Conservation (phyloP, 176 grass and related monocot genomes). For the Oryza glumipatula region DNA sequence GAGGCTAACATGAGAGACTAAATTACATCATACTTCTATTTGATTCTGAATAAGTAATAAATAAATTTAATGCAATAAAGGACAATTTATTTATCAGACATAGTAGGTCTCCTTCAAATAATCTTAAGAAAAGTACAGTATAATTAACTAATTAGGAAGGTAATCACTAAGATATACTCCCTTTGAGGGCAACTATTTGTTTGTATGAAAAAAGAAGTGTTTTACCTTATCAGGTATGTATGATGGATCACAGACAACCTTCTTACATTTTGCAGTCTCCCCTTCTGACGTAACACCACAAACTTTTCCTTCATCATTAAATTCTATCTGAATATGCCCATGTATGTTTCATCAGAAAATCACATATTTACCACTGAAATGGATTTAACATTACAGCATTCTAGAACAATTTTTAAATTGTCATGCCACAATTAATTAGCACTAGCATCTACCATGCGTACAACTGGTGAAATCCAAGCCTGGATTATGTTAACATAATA, state of each 20-base stretch:
- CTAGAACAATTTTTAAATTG: constrained; percentile 1
- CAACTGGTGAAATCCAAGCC: neutral
- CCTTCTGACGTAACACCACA: constrained; percentile 87
- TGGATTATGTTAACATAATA: neutral
- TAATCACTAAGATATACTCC: constrained; percentile 1
- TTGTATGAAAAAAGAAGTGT: constrained; percentile 13
- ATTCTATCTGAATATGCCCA: constrained; percentile 64
- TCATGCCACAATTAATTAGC: neutral
- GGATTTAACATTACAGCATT: neutral
- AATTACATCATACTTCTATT: neutral
- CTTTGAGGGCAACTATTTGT: constrained; percentile 4
- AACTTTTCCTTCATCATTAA: constrained; percentile 70
- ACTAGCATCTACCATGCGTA: neutral
- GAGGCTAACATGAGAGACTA: neutral
- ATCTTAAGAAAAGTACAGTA: neutral
- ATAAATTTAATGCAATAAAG: neutral
- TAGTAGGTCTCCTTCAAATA: neutral
- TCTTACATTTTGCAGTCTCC: constrained; percentile 82
- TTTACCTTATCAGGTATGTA: constrained; percentile 78
- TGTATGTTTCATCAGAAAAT: neutral
- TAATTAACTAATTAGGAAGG: neutral
- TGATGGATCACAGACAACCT: constrained; percentile 85
- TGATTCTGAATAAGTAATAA: neutral
- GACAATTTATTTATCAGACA: neutral
- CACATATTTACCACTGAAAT: constrained; percentile 19